A percentile compares a stretch with the other conserved stretches of the same genome.
phyloP scores from a whole-genome alignment of 2,329 filamentous ascomycete genomes.

The Whalleya microplaca region DNA sequence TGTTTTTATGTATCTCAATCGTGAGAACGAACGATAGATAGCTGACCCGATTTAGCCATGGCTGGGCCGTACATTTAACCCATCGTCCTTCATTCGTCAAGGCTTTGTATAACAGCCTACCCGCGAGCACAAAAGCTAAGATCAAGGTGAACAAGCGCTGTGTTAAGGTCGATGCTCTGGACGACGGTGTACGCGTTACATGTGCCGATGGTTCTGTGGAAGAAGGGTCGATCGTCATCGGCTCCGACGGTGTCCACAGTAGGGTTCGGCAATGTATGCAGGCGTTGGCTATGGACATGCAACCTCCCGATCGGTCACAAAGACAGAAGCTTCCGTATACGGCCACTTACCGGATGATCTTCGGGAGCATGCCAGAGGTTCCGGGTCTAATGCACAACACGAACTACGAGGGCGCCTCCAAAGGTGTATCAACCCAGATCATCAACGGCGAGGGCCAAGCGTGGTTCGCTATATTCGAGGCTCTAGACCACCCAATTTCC shows the following conservation, averaged over 20 bases:
- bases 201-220: conserved; percentile 41
- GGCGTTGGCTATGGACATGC: conserved; percentile 17
- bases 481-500: conserved; percentile 30
- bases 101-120: conserved; percentile 26
- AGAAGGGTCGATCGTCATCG: conserved; percentile 44
- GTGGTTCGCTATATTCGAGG: conserved; percentile 35
- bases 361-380: conserved; percentile 18
- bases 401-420: conserved; percentile 20
- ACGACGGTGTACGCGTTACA: conserved; percentile 34
- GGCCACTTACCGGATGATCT: conserved; percentile 29
- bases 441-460: conserved; percentile 17
- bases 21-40: neutral
- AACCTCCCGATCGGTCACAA: conserved; percentile 10
- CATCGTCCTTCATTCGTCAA: conserved; percentile 31
- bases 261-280: conserved; percentile 39
- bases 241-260: conserved; percentile 48
- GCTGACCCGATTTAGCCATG: conserved; percentile 23
- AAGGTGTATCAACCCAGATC: conserved; percentile 29
- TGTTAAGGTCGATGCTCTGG: conserved; percentile 31
- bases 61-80: conserved; percentile 22
- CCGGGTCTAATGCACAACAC: conserved; percentile 5
- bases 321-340: conserved; percentile 25
- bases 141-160: conserved; percentile 28
- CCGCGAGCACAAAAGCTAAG: conserved; percentile 21
- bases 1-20: neutral